These are phyloP conservation scores for Inosperma sp. DNA, from an alignment of 768 basidiomycete species.

Conservation along the genomic window DNA sequence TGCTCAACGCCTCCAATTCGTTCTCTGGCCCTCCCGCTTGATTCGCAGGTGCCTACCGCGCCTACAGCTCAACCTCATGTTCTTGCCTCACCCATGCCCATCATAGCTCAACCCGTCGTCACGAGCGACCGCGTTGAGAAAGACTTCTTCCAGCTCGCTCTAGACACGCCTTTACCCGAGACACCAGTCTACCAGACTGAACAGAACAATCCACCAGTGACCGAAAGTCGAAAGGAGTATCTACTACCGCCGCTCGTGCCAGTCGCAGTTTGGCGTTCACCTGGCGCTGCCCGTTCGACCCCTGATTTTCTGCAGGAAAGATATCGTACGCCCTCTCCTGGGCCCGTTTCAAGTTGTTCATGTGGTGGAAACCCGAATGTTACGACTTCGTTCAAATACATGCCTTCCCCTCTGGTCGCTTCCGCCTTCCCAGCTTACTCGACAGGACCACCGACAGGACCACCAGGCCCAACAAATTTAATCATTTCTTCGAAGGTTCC, in stretches of 20 bases:
- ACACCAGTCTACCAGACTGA: slow-evolving; percentile 29
- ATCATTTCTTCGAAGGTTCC: slow-evolving; percentile 2
- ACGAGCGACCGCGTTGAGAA: slow-evolving; percentile 11
- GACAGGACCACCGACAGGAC: not conserved
- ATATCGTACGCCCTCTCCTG: slow-evolving; percentile 10
- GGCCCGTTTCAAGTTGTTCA: slow-evolving; percentile 1
- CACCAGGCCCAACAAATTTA: slow-evolving; percentile 5
- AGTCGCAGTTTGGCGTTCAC: slow-evolving; percentile 5
- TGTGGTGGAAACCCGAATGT: slow-evolving; percentile 4
- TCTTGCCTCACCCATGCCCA: slow-evolving; percentile 22
- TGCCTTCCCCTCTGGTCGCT: slow-evolving; percentile 5
- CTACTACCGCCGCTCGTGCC: slow-evolving; percentile 1
- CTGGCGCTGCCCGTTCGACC: slow-evolving; percentile 12
- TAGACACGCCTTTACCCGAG: slow-evolving; percentile 36
- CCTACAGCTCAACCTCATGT: slow-evolving; percentile 25
- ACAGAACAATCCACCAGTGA: not conserved
- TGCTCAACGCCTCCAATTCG: not conserved
- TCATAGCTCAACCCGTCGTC: slow-evolving; percentile 11
- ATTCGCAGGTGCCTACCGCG: not conserved
- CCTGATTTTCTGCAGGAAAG: slow-evolving; percentile 14
- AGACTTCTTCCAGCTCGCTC: slow-evolving; percentile 29
- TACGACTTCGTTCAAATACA: not conserved
- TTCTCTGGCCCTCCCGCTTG: not conserved
- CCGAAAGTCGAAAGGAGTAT: slow-evolving; percentile 1
- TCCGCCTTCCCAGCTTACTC: slow-evolving; percentile 4